Percentiles rank a stretch among this genome's conserved stretches.
Conservation (phyloP, 2,329 filamentous ascomycete species). For the Orbilia oligospora region DNA sequence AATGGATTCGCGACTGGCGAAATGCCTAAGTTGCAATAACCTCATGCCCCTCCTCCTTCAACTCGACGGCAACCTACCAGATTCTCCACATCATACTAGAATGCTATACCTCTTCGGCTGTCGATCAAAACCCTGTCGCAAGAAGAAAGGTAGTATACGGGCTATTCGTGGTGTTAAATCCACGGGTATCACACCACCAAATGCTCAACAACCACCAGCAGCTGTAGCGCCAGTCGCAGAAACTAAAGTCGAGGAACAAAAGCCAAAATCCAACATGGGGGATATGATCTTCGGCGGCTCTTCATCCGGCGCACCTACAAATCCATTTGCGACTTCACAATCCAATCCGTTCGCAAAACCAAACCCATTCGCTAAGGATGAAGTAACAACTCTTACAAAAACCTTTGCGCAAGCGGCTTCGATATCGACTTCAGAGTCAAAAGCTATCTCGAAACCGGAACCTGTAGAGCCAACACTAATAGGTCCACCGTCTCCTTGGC, state of each 20-base stretch:
- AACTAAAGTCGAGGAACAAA: constrained; percentile 65
- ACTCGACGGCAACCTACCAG: constrained; percentile 89
- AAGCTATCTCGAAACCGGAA: constrained; percentile 64
- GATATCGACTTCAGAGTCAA: constrained; percentile 67
- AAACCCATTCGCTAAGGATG: constrained; percentile 75
- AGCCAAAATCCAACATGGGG: constrained; percentile 64
- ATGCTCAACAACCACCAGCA: constrained; percentile 4
- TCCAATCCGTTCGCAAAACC: constrained; percentile 65
- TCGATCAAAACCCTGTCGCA: constrained; percentile 80
- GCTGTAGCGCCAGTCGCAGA: constrained; percentile 61
- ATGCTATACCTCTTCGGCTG: constrained; percentile 90
- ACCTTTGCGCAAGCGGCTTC: constrained; percentile 81
- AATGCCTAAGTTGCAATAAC: constrained; percentile 88
- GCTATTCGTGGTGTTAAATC: constrained; percentile 68
- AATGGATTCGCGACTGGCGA: constrained; percentile 82
- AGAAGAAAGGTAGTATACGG: constrained; percentile 85
- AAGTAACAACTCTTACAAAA: constrained; percentile 76
- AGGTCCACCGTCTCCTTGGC: constrained; percentile 80
- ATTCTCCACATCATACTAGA: constrained; percentile 85
- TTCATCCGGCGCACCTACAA: constrained; percentile 62
- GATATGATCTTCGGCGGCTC: constrained; percentile 61
- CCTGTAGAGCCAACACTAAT: constrained; percentile 61
- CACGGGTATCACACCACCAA: constrained; percentile 64
- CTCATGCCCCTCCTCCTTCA: constrained; percentile 89
- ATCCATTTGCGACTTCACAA: constrained; percentile 63